phyloP scores from a whole-genome alignment of 768 basidiomycete species.

The Tricholomella constricta region DNA sequence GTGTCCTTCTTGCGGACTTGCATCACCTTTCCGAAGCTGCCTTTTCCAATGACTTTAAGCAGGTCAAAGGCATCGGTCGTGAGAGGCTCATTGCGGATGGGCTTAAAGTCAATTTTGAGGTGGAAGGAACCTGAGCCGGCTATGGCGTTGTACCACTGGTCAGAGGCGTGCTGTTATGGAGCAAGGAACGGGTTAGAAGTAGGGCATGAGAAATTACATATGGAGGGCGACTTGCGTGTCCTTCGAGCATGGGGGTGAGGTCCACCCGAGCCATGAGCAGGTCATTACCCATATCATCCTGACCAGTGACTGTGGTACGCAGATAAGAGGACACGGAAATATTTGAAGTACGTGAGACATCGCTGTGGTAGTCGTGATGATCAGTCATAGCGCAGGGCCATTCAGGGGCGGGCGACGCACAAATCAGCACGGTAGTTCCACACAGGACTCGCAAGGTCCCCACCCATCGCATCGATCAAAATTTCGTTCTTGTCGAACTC shows the following conservation, averaged over 20 bases:
- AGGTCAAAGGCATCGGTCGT: slow-evolving; percentile 98
- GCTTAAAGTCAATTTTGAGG: slow-evolving; percentile 93
- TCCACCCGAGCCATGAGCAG: slow-evolving; percentile 92
- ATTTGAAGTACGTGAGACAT: slow-evolving; percentile 92
- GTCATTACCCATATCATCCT: slow-evolving; percentile 98
- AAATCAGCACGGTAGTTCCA: slow-evolving; percentile 98
- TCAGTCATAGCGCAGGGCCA: background rate
- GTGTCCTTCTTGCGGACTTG: slow-evolving; percentile 99
- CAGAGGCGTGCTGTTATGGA: slow-evolving; percentile 65
- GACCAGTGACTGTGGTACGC: slow-evolving; percentile 74
- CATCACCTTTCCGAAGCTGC: slow-evolving; percentile 99
- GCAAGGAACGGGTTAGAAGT: slow-evolving; percentile 7
- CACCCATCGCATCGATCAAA: slow-evolving; percentile 92
- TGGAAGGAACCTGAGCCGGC: slow-evolving; percentile 91
- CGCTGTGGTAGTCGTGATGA: slow-evolving; percentile 47
- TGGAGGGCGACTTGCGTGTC: slow-evolving; percentile 55
- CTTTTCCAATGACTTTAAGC: slow-evolving; percentile 97
- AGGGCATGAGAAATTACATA: slow-evolving; percentile 1
- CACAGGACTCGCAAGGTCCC: slow-evolving; percentile 85
- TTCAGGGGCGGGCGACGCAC: slow-evolving; percentile 49
- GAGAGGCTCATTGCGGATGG: slow-evolving; percentile 76
- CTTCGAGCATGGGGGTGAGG: slow-evolving; percentile 80
- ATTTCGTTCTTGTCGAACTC: slow-evolving; percentile 99
- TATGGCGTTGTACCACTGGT: slow-evolving; percentile 87
- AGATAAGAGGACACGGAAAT: slow-evolving; percentile 92